Percentiles rank a stretch among this genome's conserved stretches.
phyloP scores from a whole-genome alignment of 2,329 filamentous ascomycete species.

The Colletotrichum karsti region DNA sequence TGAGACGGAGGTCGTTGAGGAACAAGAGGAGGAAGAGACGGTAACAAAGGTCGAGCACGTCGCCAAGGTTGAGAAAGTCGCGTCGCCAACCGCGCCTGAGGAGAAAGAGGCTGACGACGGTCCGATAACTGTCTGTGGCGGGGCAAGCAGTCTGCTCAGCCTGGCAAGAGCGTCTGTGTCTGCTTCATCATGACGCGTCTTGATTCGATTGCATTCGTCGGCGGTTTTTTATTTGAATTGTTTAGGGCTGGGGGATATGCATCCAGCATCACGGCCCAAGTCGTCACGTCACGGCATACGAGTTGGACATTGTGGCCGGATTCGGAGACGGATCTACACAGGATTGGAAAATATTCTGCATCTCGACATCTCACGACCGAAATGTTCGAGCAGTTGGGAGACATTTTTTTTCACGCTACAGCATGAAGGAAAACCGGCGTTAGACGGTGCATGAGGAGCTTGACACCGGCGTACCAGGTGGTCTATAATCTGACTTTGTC shows the following conservation, averaged over 20 bases:
- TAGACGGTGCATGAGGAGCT: slow-evolving; percentile 3
- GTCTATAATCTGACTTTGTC: too few species aligned
- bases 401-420: not conserved
- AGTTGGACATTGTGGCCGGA: not conserved
- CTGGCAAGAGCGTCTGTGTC: slow-evolving; percentile 43
- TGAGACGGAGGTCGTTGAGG: slow-evolving; percentile 23
- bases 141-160: slow-evolving; percentile 61
- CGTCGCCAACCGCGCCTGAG: slow-evolving; percentile 27
- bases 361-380: not conserved
- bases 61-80: slow-evolving; percentile 29
- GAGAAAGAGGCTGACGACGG: slow-evolving; percentile 29
- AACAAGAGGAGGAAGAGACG: slow-evolving; percentile 16
- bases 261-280: not conserved
- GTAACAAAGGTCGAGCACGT: too few species aligned
- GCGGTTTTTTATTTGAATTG: not conserved
- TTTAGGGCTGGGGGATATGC: not conserved
- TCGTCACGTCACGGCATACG: not conserved
- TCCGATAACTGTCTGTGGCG: slow-evolving; percentile 54
- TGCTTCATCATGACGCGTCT: slow-evolving; percentile 10
- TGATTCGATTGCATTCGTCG: not conserved
- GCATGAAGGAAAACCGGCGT: slow-evolving; percentile 22
- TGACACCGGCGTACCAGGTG: too few species aligned
- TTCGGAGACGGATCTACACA: not conserved
- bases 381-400: not conserved
- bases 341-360: not conserved